Base-by-base conservation (phyloP, 2,329 filamentous ascomycete species). In the Arthroderma uncinatum region DNA sequence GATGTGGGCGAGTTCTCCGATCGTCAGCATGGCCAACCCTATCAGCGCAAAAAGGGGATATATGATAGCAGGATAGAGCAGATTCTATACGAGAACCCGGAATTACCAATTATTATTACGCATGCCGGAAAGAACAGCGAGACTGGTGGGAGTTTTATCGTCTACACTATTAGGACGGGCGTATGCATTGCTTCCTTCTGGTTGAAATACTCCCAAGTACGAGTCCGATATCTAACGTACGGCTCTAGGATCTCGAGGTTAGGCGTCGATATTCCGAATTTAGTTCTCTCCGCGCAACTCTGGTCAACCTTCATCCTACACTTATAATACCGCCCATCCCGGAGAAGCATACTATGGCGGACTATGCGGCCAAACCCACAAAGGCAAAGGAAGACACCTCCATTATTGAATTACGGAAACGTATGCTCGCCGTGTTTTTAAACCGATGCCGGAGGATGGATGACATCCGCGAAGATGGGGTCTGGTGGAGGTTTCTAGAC, bases 331-430 rank as follows among this genome's bases (percentile, higher is more conserved):
- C 93, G 6, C 93, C 93, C 2, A 98, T 98, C 66, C 93, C 93
- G 21, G 94, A 98, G 74, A 98, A 98, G 73, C 93, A 98, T 72
- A 93, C 90, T 48, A 95, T 98, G 86, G 92, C 92, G 60, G 93
- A 98, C 71, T 98, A 98, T 69, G 93, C 93, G 14, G 91, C 94
- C 28, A 97, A 95, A 66, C 93, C 94, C 1, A 98, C 93, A 37
- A 96, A 92, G 66, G 94, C 94, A 16, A 98, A 96, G 71, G 92
- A 98, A 72, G 94, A 98, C 69, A 86, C 90, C 58, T 88, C 92
- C 60, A 98, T 97, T 48, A 98, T 98, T 62, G 93, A 98, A 68
- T 76, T 97, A 62, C 83, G 93, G 59, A 97, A 97, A 76, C 87
- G 93, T 65, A 98, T 98, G 93, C 73, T 98, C 56, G 87, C 87